These are phyloP conservation scores for Neofusicoccum sp. DNA, from an alignment of 2,329 filamentous ascomycete genomes.

Conservation along the genomic window DNA sequence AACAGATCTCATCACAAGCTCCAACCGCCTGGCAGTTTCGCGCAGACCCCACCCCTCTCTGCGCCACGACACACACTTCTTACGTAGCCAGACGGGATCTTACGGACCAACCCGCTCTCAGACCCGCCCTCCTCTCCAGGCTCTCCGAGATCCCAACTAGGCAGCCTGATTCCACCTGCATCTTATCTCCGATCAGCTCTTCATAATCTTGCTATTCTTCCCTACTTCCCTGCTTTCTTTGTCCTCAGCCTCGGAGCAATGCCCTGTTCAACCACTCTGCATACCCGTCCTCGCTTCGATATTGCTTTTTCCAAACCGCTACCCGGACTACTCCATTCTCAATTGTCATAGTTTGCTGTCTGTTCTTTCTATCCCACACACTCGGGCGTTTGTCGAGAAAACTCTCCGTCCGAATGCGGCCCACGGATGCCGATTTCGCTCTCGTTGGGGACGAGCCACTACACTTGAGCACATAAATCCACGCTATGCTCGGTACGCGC, in stretches of 20 bases:
- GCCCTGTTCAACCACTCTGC: background rate
- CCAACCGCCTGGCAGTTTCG: background rate
- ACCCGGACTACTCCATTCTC: background rate
- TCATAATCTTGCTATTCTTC: background rate
- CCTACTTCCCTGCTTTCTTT: background rate
- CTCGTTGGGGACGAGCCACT: background rate
- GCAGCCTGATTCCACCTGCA: background rate
- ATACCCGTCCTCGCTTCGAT: background rate
- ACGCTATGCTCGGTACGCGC: background rate
- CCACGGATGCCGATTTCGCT: background rate
- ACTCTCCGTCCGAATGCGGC: background rate
- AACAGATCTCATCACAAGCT: background rate
- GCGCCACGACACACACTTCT: background rate
- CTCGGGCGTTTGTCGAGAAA: background rate
- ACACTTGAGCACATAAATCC: background rate
- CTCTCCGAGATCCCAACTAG: background rate
- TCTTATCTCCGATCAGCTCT: constrained; percentile 11
- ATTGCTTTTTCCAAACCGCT: background rate
- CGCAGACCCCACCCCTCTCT: background rate
- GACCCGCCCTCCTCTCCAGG: background rate
- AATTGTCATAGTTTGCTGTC: background rate
- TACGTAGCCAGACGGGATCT: background rate
- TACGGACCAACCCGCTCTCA: constrained; percentile 3
- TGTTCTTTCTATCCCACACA: background rate
- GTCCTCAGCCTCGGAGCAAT: background rate